Evolutionary conservation across 148 eudicot genomes (phyloP), one percentile per base, ranked within the genome.

Genomic region (Talinum fruticosum): DNA sequence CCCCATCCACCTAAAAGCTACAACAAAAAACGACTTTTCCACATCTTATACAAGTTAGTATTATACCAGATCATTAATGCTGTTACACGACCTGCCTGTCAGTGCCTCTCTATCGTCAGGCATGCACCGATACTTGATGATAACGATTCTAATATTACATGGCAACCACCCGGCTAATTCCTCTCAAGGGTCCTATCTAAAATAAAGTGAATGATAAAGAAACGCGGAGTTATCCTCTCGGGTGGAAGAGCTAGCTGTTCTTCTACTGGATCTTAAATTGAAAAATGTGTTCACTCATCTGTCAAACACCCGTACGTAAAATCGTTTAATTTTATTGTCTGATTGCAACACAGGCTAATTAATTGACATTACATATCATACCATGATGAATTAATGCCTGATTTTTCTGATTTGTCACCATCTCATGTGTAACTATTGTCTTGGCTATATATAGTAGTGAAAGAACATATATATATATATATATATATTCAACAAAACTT

Each of bases 31-130:
- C 10, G 65, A 51, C 61, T 71, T 76, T 81, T 54, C 35, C 66
- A 73, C 77, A 76, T 71, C 76, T 76, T 33, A 79, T 54, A 79
- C 38, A 2, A 21, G 29, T 57, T 32, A 38, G 33, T 26, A 26
- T 69, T 14, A 10, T 13, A 16, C 32, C 34, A 75, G n/a, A 54
- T 15, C 71, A 30, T 76, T 45, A 69, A 75, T 61, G 23, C 1
- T 45, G 44, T 76, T 70, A 59, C 75, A 78, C 61, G 70, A 71
- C 62, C 26, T 78, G 69, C 57, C 59, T 70, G 38, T 78, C 65
- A 75, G 32, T 34, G 51, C 70, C 64, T 32, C 30, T 59, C 65
- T 59, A n/a, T 59, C 65, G 6, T n/a, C 0, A 59, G 28, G 30
- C 29, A 59, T 24, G 15, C 10, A 21, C 30, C 30, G 45, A 38